Conservation (phyloP, 2,329 filamentous ascomycete species). For the Fusarium tanahbumbuense region DNA sequence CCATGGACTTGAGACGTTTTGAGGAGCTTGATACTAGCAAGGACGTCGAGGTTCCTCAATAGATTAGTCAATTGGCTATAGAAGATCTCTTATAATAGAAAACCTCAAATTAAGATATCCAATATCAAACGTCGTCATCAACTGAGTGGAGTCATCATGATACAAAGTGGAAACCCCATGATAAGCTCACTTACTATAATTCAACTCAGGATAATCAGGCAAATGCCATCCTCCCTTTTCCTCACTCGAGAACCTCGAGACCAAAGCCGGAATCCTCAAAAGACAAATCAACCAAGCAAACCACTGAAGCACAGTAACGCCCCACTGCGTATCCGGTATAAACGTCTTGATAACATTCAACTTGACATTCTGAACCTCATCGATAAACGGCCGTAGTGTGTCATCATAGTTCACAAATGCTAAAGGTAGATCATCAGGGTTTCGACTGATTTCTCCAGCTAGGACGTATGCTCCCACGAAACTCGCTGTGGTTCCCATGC, state of each 20-base stretch:
- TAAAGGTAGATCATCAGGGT: conserved; percentile 4
- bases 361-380: conserved; percentile 29
- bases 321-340: conserved; percentile 18
- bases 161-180: no score
- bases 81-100: not conserved
- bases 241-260: conserved; percentile 29
- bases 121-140: no score
- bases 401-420: conserved; percentile 32
- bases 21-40: conserved; percentile 73
- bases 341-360: not conserved
- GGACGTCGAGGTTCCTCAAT: conserved; percentile 56
- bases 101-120: not conserved
- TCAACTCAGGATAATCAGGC: conserved; percentile 23
- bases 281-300: conserved; percentile 27
- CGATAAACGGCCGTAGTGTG: conserved; percentile 18
- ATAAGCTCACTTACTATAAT: not conserved
- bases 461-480: conserved; percentile 32
- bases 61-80: conserved; percentile 1
- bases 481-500: conserved; percentile 27
- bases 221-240: conserved; percentile 29
- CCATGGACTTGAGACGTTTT: conserved; percentile 76
- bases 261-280: conserved; percentile 11
- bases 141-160: not conserved
- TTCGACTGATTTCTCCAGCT: conserved; percentile 28
- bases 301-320: conserved; percentile 27